phyloP scores from a whole-genome alignment of 805 yeast species.

The Metahyphopichia silvanorum region DNA sequence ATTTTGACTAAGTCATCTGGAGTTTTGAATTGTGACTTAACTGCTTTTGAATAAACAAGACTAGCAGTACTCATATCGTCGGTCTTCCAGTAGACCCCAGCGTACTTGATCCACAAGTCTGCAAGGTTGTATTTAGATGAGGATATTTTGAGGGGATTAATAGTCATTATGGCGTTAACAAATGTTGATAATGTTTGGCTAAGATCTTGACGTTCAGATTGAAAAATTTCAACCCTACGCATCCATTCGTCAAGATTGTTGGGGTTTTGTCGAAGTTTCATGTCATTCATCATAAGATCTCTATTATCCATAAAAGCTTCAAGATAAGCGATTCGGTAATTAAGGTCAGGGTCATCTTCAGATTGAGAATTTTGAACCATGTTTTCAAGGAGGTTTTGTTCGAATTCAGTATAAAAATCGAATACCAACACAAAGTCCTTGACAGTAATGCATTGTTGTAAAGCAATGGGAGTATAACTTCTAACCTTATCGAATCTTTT shows the following conservation, averaged over 20 bases:
- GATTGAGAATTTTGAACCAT: constrained; percentile 8
- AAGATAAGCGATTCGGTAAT: constrained; percentile 44
- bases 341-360: constrained; percentile 18
- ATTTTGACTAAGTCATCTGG: constrained; percentile 64
- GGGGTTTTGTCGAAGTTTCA: constrained; percentile 57
- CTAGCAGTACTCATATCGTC: constrained; percentile 59
- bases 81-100: constrained; percentile 56
- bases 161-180: constrained; percentile 60
- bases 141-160: constrained; percentile 53
- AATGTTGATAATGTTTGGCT: constrained; percentile 48
- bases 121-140: constrained; percentile 38
- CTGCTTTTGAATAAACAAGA: constrained; percentile 58
- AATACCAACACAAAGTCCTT: constrained; percentile 62
- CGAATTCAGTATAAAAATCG: constrained; percentile 59
- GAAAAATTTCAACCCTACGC: constrained; percentile 50
- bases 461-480: constrained; percentile 44
- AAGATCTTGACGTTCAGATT: constrained; percentile 35
- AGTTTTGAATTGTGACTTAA: constrained; percentile 63
- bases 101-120: constrained; percentile 68
- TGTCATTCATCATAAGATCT: constrained; percentile 60
- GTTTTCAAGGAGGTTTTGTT: constrained; percentile 40
- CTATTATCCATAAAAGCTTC: constrained; percentile 58
- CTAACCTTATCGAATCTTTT: constrained; percentile 22
- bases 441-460: constrained; percentile 46
- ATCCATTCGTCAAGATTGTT: constrained; percentile 70